A percentile compares a stretch with the other conserved stretches of the same genome.
These are phyloP conservation scores for Cinchona pubescens DNA, from an alignment of 257 asterid species.

Conservation along the genomic window DNA sequence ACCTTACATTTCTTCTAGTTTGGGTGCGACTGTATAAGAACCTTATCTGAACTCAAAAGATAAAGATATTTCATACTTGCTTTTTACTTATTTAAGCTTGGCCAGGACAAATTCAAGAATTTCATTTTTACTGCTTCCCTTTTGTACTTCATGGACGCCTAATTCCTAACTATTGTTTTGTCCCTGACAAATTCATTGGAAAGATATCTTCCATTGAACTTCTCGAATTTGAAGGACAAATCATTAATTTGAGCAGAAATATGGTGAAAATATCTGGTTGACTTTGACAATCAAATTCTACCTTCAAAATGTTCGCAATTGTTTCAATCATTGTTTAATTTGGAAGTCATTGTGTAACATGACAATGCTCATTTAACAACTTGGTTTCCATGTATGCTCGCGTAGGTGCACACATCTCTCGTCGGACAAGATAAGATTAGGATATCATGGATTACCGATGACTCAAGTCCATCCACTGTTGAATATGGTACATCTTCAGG, in stretches of 20 bases:
- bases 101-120: background rate
- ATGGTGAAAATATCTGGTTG: too few relatives aligned
- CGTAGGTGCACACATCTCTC: constrained; percentile 66
- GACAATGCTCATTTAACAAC: background rate
- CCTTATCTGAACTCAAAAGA: too few relatives aligned
- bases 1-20: background rate
- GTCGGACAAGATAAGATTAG: constrained; percentile 54
- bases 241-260: background rate
- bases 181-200: background rate
- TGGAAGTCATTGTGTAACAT: background rate
- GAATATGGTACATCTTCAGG: constrained; percentile 55
- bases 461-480: constrained; percentile 39
- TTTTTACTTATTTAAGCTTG: background rate
- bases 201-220: background rate
- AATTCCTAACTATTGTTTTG: background rate
- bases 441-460: constrained; percentile 54
- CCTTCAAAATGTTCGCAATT: background rate
- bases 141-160: too few relatives aligned
- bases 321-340: background rate
- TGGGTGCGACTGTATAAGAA: background rate
- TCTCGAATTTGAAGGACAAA: background rate
- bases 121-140: background rate
- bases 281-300: too few relatives aligned
- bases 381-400: background rate
- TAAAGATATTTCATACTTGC: background rate